phyloP scores from a whole-genome alignment of 306 rosid species.

The Alnus glutinosa region DNA sequence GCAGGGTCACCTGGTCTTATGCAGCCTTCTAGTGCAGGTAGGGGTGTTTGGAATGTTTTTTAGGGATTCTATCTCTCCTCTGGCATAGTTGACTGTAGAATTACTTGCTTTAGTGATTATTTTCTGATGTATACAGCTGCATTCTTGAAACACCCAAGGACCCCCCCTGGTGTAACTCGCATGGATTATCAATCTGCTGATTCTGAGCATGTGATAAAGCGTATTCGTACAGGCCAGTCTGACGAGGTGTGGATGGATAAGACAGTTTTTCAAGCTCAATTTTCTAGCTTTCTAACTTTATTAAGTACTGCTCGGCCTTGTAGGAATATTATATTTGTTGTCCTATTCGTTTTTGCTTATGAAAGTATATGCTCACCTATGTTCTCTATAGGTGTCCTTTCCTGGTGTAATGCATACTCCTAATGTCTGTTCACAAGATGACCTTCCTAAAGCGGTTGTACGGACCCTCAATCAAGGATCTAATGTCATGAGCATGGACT shows the following conservation, averaged over 20 bases:
- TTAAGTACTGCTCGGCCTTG: background rate
- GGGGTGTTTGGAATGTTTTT: background rate
- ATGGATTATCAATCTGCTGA: slow-evolving; percentile 53
- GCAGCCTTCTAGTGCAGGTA: slow-evolving; percentile 48
- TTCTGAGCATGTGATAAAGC: slow-evolving; percentile 45
- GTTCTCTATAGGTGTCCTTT: slow-evolving; percentile 41
- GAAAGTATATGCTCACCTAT: background rate
- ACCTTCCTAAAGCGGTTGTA: slow-evolving; percentile 41
- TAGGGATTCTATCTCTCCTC: background rate
- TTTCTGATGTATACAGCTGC: slow-evolving; percentile 30
- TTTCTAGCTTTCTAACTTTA: background rate
- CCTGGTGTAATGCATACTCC: slow-evolving; percentile 44
- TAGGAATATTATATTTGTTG: background rate
- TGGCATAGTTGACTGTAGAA: background rate
- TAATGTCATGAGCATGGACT: slow-evolving; percentile 53
- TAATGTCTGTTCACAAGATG: slow-evolving; percentile 47
- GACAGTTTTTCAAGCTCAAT: slow-evolving; percentile 2
- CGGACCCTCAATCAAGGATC: slow-evolving; percentile 45
- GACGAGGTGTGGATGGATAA: slow-evolving; percentile 36
- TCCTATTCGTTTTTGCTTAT: background rate
- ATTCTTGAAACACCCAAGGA: slow-evolving; percentile 48
- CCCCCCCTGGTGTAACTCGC: slow-evolving; percentile 40
- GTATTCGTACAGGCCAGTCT: slow-evolving; percentile 41
- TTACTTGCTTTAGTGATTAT: background rate
- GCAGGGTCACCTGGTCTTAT: slow-evolving; percentile 40